Evolutionary conservation across 169 alveolate genomes (phyloP).

Genomic region (Plasmodium malariae): DNA sequence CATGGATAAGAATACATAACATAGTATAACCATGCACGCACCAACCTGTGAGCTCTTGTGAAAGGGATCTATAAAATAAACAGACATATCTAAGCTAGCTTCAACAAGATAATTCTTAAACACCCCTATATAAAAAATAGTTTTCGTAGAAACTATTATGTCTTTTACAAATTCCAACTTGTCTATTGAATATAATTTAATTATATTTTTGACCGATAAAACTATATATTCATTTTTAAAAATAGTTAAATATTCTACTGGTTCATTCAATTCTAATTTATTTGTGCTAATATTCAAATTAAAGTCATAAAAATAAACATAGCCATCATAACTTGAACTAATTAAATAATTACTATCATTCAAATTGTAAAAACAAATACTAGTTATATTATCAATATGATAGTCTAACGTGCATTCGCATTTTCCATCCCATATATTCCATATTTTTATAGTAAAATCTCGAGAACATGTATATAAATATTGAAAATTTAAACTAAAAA

Average conservation of each 20-base stretch:
- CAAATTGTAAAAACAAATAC: constrained; percentile 20
- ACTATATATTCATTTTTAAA: constrained; percentile 53
- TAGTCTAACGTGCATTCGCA: constrained; percentile 62
- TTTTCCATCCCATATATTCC: constrained; percentile 64
- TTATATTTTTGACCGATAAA: constrained; percentile 44
- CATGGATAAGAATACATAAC: no score
- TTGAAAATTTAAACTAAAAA: constrained; percentile 50
- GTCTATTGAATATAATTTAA: constrained; percentile 39
- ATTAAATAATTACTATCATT: constrained; percentile 40
- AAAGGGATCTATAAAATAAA: constrained; percentile 59
- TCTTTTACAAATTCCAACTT: constrained; percentile 25
- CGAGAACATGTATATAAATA: constrained; percentile 69
- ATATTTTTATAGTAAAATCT: constrained; percentile 68
- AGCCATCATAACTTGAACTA: constrained; percentile 75
- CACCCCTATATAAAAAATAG: constrained; percentile 31
- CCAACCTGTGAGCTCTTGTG: constrained; percentile 28
- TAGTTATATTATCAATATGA: constrained; percentile 65
- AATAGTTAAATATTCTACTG: constrained; percentile 39
- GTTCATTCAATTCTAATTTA: constrained; percentile 57
- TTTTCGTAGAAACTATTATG: constrained; percentile 40
- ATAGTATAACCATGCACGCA: neutral
- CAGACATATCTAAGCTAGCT: constrained; percentile 41
- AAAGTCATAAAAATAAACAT: constrained; percentile 40
- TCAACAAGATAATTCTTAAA: constrained; percentile 54
- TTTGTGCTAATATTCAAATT: neutral